Conservation (phyloP, 208 protist genomes). For the Porcisia hertigi region DNA sequence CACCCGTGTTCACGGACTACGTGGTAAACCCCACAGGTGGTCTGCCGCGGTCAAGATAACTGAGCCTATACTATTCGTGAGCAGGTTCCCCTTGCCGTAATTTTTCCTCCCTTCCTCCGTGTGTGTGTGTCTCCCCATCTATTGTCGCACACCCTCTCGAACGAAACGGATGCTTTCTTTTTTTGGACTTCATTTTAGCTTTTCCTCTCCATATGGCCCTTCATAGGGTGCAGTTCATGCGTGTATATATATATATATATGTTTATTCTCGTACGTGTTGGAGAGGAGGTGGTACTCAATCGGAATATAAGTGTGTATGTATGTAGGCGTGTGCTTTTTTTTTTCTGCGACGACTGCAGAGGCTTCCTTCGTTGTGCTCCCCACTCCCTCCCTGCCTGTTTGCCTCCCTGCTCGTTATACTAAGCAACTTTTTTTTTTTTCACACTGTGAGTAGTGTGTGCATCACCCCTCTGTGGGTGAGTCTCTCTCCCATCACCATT, state of each 20-base stretch:
- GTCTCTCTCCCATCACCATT: background rate
- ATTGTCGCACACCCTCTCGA: background rate
- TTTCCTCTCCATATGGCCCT: too few species aligned
- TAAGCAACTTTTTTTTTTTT: background rate
- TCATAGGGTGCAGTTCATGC: too few species aligned
- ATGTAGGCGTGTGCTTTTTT: background rate
- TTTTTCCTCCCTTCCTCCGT: background rate
- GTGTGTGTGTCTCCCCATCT: background rate
- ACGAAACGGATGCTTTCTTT: slow-evolving; percentile 1
- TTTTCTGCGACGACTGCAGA: background rate
- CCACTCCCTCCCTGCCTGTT: background rate
- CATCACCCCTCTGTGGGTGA: background rate
- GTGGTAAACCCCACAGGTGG: slow-evolving; percentile 33
- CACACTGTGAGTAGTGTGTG: background rate
- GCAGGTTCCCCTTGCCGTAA: background rate
- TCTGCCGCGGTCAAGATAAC: background rate
- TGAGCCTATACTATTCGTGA: background rate
- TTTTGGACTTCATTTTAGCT: too few species aligned
- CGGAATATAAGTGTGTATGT: background rate
- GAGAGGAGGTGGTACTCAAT: background rate
- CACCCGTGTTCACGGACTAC: slow-evolving; percentile 64
- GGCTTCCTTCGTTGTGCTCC: background rate
- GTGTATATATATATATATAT: background rate
- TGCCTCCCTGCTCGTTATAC: background rate
- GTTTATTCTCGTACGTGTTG: background rate